Percentiles rank a stretch among this genome's conserved stretches.
phyloP scores from a whole-genome alignment of 2,329 filamentous ascomycete genomes.

The Colletotrichum lini region DNA sequence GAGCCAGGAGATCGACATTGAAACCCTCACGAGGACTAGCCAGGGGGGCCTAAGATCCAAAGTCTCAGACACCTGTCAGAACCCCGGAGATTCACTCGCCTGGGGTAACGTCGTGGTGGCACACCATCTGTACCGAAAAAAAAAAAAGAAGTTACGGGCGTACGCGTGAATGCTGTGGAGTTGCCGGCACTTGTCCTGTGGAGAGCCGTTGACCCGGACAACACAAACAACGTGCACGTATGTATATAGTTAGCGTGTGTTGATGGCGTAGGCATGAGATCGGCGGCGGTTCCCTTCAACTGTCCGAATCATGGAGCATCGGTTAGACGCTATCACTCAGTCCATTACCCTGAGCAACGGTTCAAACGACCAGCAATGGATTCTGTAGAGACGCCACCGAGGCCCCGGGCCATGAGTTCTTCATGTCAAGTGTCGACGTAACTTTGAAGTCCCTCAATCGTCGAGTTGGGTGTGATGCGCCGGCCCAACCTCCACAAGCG shows the following conservation, averaged over 20 bases:
- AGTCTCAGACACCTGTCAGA: constrained; percentile 22
- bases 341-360: neutral
- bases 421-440: constrained; percentile 23
- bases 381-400: neutral
- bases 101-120: neutral
- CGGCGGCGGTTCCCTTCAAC: neutral
- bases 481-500: neutral
- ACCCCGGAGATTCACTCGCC: constrained; percentile 10
- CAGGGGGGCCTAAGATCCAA: constrained; percentile 10
- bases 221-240: neutral
- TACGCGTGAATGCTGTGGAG: constrained; percentile 8
- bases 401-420: constrained; percentile 25
- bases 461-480: neutral
- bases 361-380: neutral
- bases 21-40: constrained; percentile 1
- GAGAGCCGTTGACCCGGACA: neutral
- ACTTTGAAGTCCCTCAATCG: constrained; percentile 16
- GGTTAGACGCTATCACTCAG: neutral
- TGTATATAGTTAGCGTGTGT: neutral
- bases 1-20: neutral
- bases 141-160: neutral
- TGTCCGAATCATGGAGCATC: neutral
- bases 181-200: constrained; percentile 19
- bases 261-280: neutral
- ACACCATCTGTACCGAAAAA: neutral